These are phyloP conservation scores for Calocera cornea DNA, from an alignment of 768 basidiomycete genomes.

Conservation along the genomic window DNA sequence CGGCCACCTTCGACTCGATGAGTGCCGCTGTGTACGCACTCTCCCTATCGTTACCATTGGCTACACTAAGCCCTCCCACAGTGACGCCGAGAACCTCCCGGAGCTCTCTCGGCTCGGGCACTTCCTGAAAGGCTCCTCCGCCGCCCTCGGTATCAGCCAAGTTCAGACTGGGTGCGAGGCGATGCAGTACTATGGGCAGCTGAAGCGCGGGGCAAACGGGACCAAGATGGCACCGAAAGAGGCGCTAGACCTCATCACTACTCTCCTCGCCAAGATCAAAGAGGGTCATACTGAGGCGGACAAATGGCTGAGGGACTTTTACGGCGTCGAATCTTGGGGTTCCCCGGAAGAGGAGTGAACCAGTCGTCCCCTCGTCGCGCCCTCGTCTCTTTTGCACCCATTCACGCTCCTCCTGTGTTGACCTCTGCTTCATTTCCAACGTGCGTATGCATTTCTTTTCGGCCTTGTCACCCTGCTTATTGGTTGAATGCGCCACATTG, in stretches of 20 bases:
- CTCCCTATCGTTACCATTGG: conserved; percentile 6
- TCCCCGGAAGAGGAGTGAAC: neutral
- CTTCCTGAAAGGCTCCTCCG: conserved; percentile 94
- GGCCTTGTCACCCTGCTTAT: neutral
- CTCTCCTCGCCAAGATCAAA: conserved; percentile 45
- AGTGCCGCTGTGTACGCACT: conserved; percentile 57
- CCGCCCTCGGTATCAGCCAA: conserved; percentile 70
- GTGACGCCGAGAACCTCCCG: conserved; percentile 43
- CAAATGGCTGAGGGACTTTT: conserved; percentile 46
- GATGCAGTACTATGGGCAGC: conserved; percentile 77
- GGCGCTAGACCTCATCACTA: conserved; percentile 45
- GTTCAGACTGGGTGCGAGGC: conserved; percentile 79
- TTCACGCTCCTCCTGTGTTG: neutral
- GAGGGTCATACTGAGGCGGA: conserved; percentile 57
- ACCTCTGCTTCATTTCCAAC: neutral
- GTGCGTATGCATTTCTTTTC: neutral
- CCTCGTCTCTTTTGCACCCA: neutral
- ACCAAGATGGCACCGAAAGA: conserved; percentile 31
- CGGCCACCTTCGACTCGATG: conserved; percentile 63
- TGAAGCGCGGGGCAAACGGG: conserved; percentile 34
- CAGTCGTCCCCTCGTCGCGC: neutral
- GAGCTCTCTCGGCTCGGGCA: conserved; percentile 69
- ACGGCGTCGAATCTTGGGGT: conserved; percentile 13
- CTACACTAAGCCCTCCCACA: conserved; percentile 21
- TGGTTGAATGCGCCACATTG: neutral